Evolutionary conservation across 371 early-diverging fungal genomes (phyloP).

Genomic region (Actinomortierella ambigua): DNA sequence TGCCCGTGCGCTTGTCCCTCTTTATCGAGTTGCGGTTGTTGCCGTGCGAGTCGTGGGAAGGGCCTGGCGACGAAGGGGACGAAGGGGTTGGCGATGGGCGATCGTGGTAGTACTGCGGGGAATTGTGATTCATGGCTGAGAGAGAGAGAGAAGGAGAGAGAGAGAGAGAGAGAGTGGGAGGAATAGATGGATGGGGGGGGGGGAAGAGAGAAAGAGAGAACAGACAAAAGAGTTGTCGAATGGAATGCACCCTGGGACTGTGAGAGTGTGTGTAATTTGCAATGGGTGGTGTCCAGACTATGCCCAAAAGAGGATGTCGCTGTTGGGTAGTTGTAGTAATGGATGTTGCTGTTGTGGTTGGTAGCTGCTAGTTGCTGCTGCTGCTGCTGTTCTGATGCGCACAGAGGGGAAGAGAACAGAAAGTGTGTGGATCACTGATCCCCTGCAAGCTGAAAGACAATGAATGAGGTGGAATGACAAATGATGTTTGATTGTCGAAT

Average conservation of each 20-base stretch:
- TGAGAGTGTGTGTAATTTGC: not conserved
- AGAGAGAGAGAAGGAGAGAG: not conserved
- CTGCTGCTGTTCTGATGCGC: too few relatives aligned
- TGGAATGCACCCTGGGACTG: not conserved
- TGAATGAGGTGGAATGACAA: not conserved
- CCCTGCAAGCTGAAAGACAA: not conserved
- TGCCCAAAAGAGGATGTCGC: too few relatives aligned
- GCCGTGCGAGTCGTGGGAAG: slow-evolving; percentile 33
- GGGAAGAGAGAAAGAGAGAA: not conserved
- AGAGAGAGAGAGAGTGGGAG: not conserved
- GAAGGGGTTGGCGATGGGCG: slow-evolving; percentile 40
- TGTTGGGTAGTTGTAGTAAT: too few relatives aligned
- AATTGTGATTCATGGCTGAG: slow-evolving; percentile 32
- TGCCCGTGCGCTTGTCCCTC: slow-evolving; percentile 21
- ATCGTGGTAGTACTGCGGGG: slow-evolving; percentile 41
- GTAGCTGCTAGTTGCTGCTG: too few relatives aligned
- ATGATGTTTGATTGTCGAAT: not conserved
- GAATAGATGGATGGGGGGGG: not conserved
- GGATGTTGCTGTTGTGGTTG: too few relatives aligned
- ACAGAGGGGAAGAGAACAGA: slow-evolving; percentile 1
- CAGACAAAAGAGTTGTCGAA: not conserved
- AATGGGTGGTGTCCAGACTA: too few relatives aligned
- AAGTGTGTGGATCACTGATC: not conserved
- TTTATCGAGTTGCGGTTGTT: slow-evolving; percentile 30
- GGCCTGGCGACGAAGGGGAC: slow-evolving; percentile 42